A percentile compares a stretch with the other conserved stretches of the same genome.
Evolutionary conservation across 208 protist genomes (phyloP).

Genomic region (Leishmania guyanensis): DNA sequence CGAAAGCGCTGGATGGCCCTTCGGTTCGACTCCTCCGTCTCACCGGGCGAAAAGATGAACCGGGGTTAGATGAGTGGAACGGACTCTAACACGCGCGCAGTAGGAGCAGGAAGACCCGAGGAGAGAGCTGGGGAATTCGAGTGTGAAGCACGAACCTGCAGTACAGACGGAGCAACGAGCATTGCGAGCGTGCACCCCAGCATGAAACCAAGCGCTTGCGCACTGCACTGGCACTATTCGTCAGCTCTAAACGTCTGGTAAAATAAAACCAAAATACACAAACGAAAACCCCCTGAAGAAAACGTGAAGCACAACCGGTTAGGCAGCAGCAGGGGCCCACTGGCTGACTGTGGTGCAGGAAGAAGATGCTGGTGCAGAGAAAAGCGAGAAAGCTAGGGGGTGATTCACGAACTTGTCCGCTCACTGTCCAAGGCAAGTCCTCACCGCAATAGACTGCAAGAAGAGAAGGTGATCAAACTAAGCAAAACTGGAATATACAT

Average conservation of each 20-base stretch:
- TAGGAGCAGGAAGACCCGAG: background rate
- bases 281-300: background rate
- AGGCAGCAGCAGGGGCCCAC: background rate
- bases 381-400: background rate
- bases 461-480: too few species aligned
- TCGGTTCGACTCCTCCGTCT: too few species aligned
- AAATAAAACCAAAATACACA: background rate
- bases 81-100: background rate
- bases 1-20: background rate
- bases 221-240: background rate
- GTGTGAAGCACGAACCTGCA: background rate
- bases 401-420: background rate
- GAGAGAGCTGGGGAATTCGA: background rate
- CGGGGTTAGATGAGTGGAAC: background rate
- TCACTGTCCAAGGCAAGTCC: background rate
- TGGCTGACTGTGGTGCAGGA: background rate
- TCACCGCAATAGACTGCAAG: background rate
- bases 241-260: background rate
- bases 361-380: background rate
- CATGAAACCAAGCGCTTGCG: background rate
- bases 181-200: background rate
- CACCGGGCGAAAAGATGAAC: background rate
- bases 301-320: background rate
- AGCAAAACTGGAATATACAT: background rate
- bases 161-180: background rate